Conservation (phyloP, 2,329 filamentous ascomycete genomes). For the Curvularia sp. region DNA sequence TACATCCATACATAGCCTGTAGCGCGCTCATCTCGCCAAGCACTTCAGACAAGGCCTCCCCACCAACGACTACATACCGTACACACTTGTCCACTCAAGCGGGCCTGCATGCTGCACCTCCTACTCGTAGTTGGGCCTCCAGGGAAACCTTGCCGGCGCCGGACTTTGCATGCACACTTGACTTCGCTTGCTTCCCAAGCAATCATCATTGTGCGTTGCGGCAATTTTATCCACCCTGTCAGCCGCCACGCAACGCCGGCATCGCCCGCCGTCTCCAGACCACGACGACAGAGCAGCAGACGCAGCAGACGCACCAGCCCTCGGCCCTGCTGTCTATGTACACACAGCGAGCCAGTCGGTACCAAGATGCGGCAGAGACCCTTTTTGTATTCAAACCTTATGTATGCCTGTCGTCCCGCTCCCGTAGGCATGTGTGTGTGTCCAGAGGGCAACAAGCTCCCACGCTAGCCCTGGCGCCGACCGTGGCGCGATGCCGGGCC, state of each 20-base stretch:
- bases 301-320: too few species aligned
- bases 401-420: slow-evolving; percentile 52
- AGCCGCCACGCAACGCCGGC: slow-evolving; percentile 10
- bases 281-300: not conserved
- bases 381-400: slow-evolving; percentile 44
- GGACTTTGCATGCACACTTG: slow-evolving; percentile 36
- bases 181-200: slow-evolving; percentile 28
- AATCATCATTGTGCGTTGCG: slow-evolving; percentile 35
- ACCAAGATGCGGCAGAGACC: slow-evolving; percentile 33
- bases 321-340: slow-evolving; percentile 16
- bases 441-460: slow-evolving; percentile 27
- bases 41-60: not conserved
- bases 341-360: slow-evolving; percentile 25
- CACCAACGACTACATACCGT: slow-evolving; percentile 22
- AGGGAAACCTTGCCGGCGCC: slow-evolving; percentile 32
- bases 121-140: slow-evolving; percentile 26
- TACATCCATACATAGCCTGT: not conserved
- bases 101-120: slow-evolving; percentile 39
- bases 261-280: slow-evolving; percentile 1
- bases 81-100: slow-evolving; percentile 31
- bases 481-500: slow-evolving; percentile 33
- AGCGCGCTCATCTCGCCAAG: not conserved
- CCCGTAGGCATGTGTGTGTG: slow-evolving; percentile 42
- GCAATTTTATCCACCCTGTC: slow-evolving; percentile 18
- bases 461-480: slow-evolving; percentile 39